These are phyloP conservation scores for Cladosporium halotolerans DNA, from an alignment of 2,329 filamentous ascomycete genomes.

Conservation along the genomic window DNA sequence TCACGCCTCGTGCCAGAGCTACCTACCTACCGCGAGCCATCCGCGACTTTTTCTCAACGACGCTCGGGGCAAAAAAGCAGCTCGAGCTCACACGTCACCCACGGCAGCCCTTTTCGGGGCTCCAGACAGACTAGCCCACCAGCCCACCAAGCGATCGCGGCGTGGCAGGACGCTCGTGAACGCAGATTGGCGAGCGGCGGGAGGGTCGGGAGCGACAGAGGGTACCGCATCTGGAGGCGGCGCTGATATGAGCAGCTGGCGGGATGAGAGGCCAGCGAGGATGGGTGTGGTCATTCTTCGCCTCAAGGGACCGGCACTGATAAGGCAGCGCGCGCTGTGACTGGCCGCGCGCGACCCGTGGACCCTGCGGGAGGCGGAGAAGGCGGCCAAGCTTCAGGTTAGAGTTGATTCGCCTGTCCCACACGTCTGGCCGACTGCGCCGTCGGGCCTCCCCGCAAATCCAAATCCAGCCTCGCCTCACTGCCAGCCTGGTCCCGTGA, in stretches of 20 bases:
- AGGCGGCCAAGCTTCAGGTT: background rate
- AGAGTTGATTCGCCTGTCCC: background rate
- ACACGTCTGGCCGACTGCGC: background rate
- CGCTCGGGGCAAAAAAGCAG: constrained; percentile 3
- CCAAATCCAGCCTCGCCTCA: too few relatives aligned
- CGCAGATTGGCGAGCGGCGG: background rate
- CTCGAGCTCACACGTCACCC: constrained; percentile 9
- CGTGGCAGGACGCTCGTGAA: background rate
- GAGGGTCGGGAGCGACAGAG: background rate
- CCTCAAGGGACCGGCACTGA: background rate
- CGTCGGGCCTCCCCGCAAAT: background rate
- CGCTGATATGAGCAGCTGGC: constrained; percentile 4
- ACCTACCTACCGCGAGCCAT: background rate
- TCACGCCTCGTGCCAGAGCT: background rate
- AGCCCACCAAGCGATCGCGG: constrained; percentile 2
- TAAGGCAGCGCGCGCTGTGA: background rate
- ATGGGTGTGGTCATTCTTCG: constrained; percentile 12
- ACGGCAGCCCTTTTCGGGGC: constrained; percentile 6
- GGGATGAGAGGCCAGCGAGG: constrained; percentile 1
- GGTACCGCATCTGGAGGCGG: background rate
- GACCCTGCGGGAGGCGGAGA: constrained; percentile 6
- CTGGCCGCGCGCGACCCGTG: background rate
- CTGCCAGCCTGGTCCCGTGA: too few relatives aligned
- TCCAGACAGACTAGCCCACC: background rate
- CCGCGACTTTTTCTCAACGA: constrained; percentile 1